phyloP scores from a whole-genome alignment of 441 rosid genomes.

The Bruguiera hainesii region DNA sequence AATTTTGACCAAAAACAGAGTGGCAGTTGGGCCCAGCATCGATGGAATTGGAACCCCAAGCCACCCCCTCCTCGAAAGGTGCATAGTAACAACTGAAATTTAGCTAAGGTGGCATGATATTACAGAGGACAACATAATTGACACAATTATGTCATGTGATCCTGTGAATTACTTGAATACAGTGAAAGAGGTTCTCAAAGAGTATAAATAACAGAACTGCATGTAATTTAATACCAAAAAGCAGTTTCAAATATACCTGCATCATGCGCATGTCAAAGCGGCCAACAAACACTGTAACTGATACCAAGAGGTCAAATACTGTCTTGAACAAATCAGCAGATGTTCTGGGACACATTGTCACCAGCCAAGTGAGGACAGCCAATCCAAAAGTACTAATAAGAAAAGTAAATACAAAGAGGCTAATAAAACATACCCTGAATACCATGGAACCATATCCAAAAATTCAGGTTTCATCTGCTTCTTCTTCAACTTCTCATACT shows the following conservation, averaged over 20 bases:
- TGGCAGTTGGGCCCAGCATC: too few relatives aligned
- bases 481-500: constrained; percentile 72
- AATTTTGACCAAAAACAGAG: too few relatives aligned
- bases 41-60: too few relatives aligned
- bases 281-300: constrained; percentile 97
- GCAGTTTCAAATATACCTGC: constrained; percentile 57
- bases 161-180: neutral
- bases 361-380: constrained; percentile 16
- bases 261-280: constrained; percentile 99
- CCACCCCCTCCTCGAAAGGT: too few relatives aligned
- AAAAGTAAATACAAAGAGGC: neutral
- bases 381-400: constrained; percentile 11
- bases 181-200: neutral
- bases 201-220: constrained; percentile 1
- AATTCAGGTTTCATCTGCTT: constrained; percentile 93
- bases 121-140: too few relatives aligned
- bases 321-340: constrained; percentile 99
- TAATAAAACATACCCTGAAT: constrained; percentile 75
- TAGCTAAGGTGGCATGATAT: too few relatives aligned
- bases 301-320: constrained; percentile 94
- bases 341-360: constrained; percentile 63
- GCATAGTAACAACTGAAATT: neutral
- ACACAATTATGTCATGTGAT: neutral
- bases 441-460: constrained; percentile 99
- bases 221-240: constrained; percentile 11